Conservation (phyloP, 768 basidiomycete genomes). For the Botryobasidium botryosum region DNA sequence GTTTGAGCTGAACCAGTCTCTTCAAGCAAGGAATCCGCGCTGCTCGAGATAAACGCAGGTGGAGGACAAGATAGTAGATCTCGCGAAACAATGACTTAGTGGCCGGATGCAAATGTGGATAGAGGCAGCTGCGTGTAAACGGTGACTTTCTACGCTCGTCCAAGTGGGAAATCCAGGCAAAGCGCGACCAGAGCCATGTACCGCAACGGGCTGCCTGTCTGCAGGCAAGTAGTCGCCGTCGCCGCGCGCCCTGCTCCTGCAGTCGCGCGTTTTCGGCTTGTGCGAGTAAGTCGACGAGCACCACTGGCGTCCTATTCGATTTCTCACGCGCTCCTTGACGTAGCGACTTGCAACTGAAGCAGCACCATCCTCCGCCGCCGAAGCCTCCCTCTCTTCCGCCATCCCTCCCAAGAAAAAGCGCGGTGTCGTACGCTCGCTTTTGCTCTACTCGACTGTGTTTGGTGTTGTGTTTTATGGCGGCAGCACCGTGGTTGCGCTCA, state of each 20-base stretch:
- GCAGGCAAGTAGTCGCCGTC: constrained; percentile 25
- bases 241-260: not conserved
- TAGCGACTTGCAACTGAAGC: constrained; percentile 44
- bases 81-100: too few species aligned
- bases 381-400: constrained; percentile 14
- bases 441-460: constrained; percentile 50
- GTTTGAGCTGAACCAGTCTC: too few species aligned
- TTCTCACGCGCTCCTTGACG: too few species aligned
- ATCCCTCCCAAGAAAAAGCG: constrained; percentile 34
- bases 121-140: too few species aligned
- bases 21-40: too few species aligned
- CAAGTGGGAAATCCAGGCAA: too few species aligned
- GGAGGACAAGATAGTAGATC: too few species aligned
- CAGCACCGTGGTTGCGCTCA: constrained; percentile 62
- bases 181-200: constrained; percentile 3
- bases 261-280: constrained; percentile 3
- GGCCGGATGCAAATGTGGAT: too few species aligned
- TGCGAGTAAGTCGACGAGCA: constrained; percentile 3
- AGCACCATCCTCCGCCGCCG: constrained; percentile 17
- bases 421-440: constrained; percentile 36
- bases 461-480: constrained; percentile 68
- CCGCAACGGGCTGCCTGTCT: constrained; percentile 32
- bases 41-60: too few species aligned
- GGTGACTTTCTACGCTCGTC: too few species aligned
- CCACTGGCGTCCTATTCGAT: too few species aligned